Evolutionary conservation across 2,329 filamentous ascomycete species (phyloP).

Genomic region (Metarhizium rileyi): DNA sequence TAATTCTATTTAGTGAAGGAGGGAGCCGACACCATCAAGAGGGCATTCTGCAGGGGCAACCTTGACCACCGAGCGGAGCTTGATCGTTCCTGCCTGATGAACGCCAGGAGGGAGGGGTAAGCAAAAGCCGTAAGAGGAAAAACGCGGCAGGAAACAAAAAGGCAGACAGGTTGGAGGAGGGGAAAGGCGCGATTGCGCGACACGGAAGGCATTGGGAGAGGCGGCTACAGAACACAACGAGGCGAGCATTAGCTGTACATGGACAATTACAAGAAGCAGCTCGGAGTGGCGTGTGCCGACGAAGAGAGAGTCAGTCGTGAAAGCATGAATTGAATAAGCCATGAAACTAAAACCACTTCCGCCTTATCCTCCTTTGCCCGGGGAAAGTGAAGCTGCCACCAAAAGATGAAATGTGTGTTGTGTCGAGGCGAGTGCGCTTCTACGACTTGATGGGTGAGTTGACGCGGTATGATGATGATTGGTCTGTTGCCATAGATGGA

Average conservation of each 20-base stretch:
- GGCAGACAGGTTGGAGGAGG: background rate
- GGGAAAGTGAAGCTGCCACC: no score
- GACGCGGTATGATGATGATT: no score
- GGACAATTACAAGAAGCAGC: background rate
- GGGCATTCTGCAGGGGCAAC: conserved; percentile 14
- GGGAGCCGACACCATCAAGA: conserved; percentile 8
- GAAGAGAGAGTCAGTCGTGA: background rate
- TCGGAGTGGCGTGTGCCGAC: background rate
- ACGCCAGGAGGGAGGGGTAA: background rate
- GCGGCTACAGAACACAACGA: background rate
- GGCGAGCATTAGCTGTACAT: background rate
- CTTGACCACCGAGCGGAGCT: conserved; percentile 7
- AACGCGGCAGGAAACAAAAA: background rate
- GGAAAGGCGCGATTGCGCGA: background rate
- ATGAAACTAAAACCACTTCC: background rate
- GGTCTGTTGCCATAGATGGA: no score
- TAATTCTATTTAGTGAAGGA: conserved; percentile 15
- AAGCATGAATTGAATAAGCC: conserved; percentile 2
- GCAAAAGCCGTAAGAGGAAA: background rate
- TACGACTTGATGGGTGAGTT: no score
- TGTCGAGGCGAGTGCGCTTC: no score
- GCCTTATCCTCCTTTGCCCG: background rate
- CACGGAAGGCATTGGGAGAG: background rate
- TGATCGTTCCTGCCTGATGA: background rate
- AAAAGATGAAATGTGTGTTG: background rate